Evolutionary conservation across 148 eudicot species (phyloP).

Genomic region (Rhododendron griersonianum): DNA sequence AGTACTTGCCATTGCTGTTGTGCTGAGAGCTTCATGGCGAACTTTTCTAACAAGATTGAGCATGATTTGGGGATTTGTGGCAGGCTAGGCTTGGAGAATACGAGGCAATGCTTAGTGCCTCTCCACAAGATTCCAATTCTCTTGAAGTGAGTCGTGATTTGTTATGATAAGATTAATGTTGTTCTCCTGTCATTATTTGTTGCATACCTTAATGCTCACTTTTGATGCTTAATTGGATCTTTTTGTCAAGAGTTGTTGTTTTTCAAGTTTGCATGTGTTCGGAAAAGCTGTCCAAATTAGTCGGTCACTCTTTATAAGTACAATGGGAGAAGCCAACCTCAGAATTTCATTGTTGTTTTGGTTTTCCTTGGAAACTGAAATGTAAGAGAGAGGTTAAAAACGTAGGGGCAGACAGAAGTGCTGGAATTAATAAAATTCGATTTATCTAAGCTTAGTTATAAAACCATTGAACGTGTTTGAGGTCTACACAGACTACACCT

Average conservation of each 20-base stretch:
- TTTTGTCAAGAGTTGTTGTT: background rate
- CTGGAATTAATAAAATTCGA: background rate
- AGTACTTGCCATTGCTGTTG: background rate
- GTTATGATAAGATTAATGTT: background rate
- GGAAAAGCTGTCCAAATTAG: slow-evolving; percentile 5
- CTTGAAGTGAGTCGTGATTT: slow-evolving; percentile 68
- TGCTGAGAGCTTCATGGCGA: background rate
- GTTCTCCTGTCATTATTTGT: background rate
- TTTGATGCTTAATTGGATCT: background rate
- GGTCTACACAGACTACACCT: background rate
- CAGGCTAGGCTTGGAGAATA: slow-evolving; percentile 78
- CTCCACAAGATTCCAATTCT: slow-evolving; percentile 70
- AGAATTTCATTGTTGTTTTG: background rate
- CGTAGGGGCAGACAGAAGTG: background rate
- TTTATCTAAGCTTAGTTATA: background rate
- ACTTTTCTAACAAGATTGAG: slow-evolving; percentile 19
- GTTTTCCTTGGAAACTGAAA: background rate
- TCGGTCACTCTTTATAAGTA: background rate
- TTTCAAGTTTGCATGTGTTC: background rate
- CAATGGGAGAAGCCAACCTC: background rate
- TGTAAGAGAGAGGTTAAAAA: background rate
- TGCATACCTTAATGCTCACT: background rate
- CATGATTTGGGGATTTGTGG: slow-evolving; percentile 25
- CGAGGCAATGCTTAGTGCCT: slow-evolving; percentile 52
- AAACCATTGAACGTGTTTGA: background rate